Base-by-base conservation (phyloP, 176 grass and related monocot genomes). In the Typha latifolia region DNA sequence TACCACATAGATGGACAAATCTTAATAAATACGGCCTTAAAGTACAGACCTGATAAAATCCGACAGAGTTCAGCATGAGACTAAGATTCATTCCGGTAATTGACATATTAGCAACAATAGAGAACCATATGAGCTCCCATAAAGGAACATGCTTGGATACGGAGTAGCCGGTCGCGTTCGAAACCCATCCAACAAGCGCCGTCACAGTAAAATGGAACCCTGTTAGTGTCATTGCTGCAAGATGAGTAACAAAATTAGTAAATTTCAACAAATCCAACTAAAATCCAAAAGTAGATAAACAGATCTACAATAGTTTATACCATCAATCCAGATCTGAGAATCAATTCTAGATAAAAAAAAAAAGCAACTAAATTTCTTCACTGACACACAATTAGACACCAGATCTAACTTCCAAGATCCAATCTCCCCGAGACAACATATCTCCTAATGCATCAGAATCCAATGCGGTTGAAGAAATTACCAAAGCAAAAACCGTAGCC, bases 51-150 rank as follows among this genome's bases (percentile, higher is more conserved):
- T 96, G 87, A 49, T 96, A 96, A 78, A 91, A 91, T 0, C 87
- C 91, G 65, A 96, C 91, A 4, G 87, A 96, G 78, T 96, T 96
- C 49, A 91, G 82, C 87, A 91, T 91, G 64, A 96, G 91, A 74
- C 91, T 91, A 62, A 96, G 84, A 74, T 96, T 91, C 91, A 88
- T 96, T 55, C 87, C 88, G 12, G 91, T 91, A 84, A 96, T 96
- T 67, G 91, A 96, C 66, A 86, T 69, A 86, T 91, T 91, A 64
- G 91, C 87, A 69, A 96, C 87, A 79, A 96, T 71, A 1, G 91
- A 91, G 79, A 91, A 96, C 91, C 91, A 96, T 4, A 96, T 67
- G 53, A 96, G 87, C 85, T 96, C 87, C 91, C 87, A 91, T 8
- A 96, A 76, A 43, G 91, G 91, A 11, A 96, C 87, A 68, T 85